Percentiles rank a stretch among this genome's conserved stretches.
Conservation (phyloP, 805 yeast genomes). For the Maudiozyma serrabonitensis region DNA sequence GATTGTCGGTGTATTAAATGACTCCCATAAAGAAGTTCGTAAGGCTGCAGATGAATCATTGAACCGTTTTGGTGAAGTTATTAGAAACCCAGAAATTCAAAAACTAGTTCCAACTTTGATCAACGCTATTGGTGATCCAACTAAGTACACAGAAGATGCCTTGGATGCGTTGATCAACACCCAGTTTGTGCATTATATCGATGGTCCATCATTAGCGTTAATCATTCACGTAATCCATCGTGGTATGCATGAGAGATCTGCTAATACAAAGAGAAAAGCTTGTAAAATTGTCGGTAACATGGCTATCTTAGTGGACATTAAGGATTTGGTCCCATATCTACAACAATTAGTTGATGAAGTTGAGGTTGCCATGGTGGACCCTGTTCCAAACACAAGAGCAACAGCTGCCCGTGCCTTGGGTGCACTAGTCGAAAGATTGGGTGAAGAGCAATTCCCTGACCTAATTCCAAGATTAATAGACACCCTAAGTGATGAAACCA, state of each 20-base stretch:
- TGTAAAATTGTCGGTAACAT: slow-evolving; percentile 98
- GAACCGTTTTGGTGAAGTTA: slow-evolving; percentile 91
- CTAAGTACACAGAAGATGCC: slow-evolving; percentile 80
- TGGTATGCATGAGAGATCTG: slow-evolving; percentile 93
- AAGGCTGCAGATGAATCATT: slow-evolving; percentile 87
- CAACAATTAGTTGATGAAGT: slow-evolving; percentile 68
- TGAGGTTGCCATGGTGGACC: slow-evolving; percentile 94
- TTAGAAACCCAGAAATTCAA: slow-evolving; percentile 94
- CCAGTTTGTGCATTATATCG: slow-evolving; percentile 93
- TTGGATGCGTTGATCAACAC: slow-evolving; percentile 78
- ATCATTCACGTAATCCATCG: slow-evolving; percentile 91
- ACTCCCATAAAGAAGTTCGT: slow-evolving; percentile 93
- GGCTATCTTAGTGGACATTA: slow-evolving; percentile 89
- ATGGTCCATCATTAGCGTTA: slow-evolving; percentile 93
- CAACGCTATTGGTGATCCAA: slow-evolving; percentile 93
- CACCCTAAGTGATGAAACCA: slow-evolving; percentile 66
- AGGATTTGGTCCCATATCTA: slow-evolving; percentile 78
- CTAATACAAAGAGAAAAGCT: slow-evolving; percentile 81
- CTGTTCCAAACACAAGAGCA: slow-evolving; percentile 93
- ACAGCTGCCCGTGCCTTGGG: slow-evolving; percentile 97
- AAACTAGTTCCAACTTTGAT: slow-evolving; percentile 77
- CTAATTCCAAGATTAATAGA: slow-evolving; percentile 71
- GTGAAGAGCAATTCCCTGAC: slow-evolving; percentile 91
- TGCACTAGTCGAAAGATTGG: slow-evolving; percentile 88
- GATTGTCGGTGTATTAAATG: slow-evolving; percentile 88